A percentile compares a stretch with the other conserved stretches of the same genome.
Evolutionary conservation across 768 basidiomycete species (phyloP).

Genomic region (Pisolithus sp.): DNA sequence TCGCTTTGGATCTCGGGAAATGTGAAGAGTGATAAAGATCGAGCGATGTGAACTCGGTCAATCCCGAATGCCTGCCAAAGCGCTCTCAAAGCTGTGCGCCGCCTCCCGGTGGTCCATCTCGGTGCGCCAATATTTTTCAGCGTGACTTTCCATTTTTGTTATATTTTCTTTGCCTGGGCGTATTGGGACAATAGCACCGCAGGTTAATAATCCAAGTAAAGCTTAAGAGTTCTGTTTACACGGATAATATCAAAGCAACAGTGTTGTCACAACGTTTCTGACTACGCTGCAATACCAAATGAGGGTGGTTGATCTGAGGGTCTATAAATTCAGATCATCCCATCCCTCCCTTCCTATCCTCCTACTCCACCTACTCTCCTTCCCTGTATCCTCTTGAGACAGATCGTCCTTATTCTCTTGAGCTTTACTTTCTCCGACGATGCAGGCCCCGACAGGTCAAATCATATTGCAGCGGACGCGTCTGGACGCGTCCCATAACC

Average conservation of each 20-base stretch:
- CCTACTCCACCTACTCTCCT: neutral
- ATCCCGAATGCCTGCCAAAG: conserved; percentile 5
- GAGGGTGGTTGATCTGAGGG: neutral
- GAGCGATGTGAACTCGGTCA: conserved; percentile 1
- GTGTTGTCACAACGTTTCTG: neutral
- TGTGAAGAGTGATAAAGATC: neutral
- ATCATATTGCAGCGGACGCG: neutral
- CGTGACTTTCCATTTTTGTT: neutral
- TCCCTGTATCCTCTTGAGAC: neutral
- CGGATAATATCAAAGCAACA: neutral
- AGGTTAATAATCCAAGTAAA: neutral
- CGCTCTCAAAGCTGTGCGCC: conserved; percentile 4
- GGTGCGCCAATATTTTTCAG: neutral
- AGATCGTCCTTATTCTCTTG: neutral
- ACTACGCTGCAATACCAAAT: neutral
- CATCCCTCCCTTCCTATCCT: neutral
- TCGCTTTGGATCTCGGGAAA: neutral
- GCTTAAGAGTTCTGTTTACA: neutral
- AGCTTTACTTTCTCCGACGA: neutral
- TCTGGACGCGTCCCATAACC: neutral
- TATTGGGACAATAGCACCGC: neutral
- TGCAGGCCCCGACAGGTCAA: neutral
- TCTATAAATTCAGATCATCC: neutral
- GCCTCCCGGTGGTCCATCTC: neutral
- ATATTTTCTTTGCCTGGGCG: neutral